Evolutionary conservation across 257 asterid genomes (phyloP), one percentile per base, ranked within the genome.

Genomic region (Solanum appendiculatum): DNA sequence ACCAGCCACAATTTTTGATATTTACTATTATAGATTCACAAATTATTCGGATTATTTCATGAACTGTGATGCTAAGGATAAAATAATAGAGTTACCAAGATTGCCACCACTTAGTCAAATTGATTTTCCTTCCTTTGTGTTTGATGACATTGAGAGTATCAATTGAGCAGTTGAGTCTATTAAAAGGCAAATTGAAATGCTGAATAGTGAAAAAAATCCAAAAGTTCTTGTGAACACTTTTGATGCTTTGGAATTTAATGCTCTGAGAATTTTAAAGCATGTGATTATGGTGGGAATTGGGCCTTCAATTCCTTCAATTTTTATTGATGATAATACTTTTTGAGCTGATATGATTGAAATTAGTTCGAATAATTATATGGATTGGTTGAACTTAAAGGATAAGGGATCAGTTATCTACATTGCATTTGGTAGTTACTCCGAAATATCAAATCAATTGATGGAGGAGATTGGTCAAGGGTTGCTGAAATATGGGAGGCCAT

Each of bases 391-490:
- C 77, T 56, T 54, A 2, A 48, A 23, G 85, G 37, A 88, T 2
- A 25, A 72, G 12, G 9, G 23, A 18, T 85, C 87, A 9, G 89
- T 87, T 56, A 77, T 85, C n/a, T 87, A 89, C 23, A 60, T 87
- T 25, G 86, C 89, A 23, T 88, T 86, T 48, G 89, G 89, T 23
- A 88, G 86, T 37, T 12, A 81, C 12, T 1, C 36, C 23, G 42
- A 29, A 9, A 34, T 84, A 7, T 58, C 89, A 27, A 88, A 29
- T 36, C 31, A 51, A 25, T 56, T 86, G 21, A 42, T 88, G 56
- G 92, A 86, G 34, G 90, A 78, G 36, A 84, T 85, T 2, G 87
- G 89, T 9, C 34, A 77, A 6, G 90, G 87, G 48, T 86, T 90
- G 70, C 9, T 90, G 46, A 51, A 87, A 20, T 87, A 63, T 29